Evolutionary conservation across 2,329 filamentous ascomycete genomes (phyloP), one percentile per base, ranked within the genome.

Genomic region (Hypoxylon sp.): DNA sequence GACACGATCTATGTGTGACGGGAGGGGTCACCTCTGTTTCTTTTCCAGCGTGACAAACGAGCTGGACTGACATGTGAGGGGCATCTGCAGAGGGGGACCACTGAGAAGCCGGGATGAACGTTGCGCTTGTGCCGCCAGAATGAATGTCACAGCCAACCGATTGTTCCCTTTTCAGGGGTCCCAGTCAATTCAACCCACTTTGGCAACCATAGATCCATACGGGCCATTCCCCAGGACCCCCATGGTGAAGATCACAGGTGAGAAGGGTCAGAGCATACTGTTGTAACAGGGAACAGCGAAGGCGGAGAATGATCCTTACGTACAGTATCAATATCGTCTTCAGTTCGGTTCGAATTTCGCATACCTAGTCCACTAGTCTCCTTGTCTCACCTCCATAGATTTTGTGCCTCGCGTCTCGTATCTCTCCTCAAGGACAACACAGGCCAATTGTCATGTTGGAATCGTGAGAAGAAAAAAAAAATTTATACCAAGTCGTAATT

Each of bases 71-170:
- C 63, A 71, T 71, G 69, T 69, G 69, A 71, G 69, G 66, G 69
- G 69, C 55, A 66, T 63, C 51, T 53, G 52, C 53, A 58, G 13
- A 33, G 46, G 24, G 46, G 59, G 39, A 31, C 69, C 69, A 67
- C 31, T 65, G 19, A 67, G 58, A n/a, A 57, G 33, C 63, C 50
- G 37, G 53, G 63, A 59, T 66, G 59, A 65, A 65, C 52, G 66
- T 71, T 51, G 69, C 69, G 69, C 69, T 71, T 67, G 66, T 71
- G 66, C 63, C 69, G 69, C 69, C 63, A 63, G 48, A 70, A 69
- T 67, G 59, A 61, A 57, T 22, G 66, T 50, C 63, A 31, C 69
- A 67, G 54, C 69, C 69, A 71, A 71, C 69, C 42, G 55, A 62
- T 59, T 53, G 46, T 59, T 59, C 47, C 48, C 42, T 46, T 19